Evolutionary conservation across 495 filamentous ascomycete species (phyloP), one percentile per base, ranked within the genome.

Genomic region (Podospora appendiculata): DNA sequence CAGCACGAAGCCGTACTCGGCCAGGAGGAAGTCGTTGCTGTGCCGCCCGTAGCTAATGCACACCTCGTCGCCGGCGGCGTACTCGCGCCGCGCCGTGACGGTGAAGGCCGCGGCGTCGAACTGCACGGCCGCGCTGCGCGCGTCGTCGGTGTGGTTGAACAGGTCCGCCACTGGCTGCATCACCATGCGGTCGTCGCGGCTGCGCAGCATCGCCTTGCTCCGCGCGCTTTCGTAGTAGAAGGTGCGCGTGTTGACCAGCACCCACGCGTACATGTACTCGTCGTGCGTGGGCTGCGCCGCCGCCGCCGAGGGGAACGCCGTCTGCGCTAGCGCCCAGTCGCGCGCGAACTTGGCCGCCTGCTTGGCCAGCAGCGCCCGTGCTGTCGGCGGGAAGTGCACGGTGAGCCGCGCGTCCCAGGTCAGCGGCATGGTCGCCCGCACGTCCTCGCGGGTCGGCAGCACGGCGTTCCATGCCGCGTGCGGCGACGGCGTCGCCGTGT

Each of bases 81-180:
- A 89, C 9, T 71, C 61, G 44, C 77, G 48, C 57, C 76, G 55
- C 53, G 80, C 62, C 51, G 67, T 73, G 32, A 95, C 78, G 2
- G 75, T 76, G 66, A 87, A 95, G 19, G 80, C 76, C 10, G 69
- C 64, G 1, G 69, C 53, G 45, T 80, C 71, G 51, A 84, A 85
- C 9, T 70, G 66, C 4, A 89, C 87, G 47, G 78, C 72, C 53
- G 88, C 90, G 10, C 77, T 82, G 25, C 25, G 25, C 25, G 25
- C 2, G 3, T 66, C 66, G 57, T 85, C 80, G 1, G 75, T 70
- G 47, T 64, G 90, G 63, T 96, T 95, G 69, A 95, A 89, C 52
- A 90, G 84, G 70, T 96, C 90, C 3, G 89, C 82, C 53, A 94
- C 89, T 1, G 90, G 90, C 66, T 87, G 79, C 55, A 96, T 67